A percentile compares a stretch with the other conserved stretches of the same genome.
These are phyloP conservation scores for Debaryomycetaceae sp. DNA, from an alignment of 1,139 yeast species.

Conservation along the genomic window DNA sequence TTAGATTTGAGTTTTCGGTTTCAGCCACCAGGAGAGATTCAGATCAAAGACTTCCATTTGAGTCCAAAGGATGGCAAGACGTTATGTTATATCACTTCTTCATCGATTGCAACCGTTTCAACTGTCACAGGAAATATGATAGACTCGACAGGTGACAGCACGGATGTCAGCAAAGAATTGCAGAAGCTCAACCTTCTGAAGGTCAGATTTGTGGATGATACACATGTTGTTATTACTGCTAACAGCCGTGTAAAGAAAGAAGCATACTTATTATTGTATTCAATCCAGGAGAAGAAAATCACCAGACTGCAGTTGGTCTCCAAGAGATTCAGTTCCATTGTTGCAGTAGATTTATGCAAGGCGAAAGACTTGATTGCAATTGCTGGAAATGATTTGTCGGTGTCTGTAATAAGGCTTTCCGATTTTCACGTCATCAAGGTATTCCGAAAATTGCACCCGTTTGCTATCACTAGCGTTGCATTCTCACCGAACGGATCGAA, in stretches of 20 bases:
- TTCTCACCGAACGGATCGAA: slow-evolving; percentile 68
- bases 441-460: slow-evolving; percentile 63
- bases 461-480: slow-evolving; percentile 74
- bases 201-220: slow-evolving; percentile 54
- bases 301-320: slow-evolving; percentile 43
- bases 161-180: slow-evolving; percentile 23
- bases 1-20: slow-evolving; percentile 34
- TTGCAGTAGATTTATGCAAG: slow-evolving; percentile 58
- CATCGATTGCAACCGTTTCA: slow-evolving; percentile 50
- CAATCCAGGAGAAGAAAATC: slow-evolving; percentile 40
- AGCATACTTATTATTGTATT: slow-evolving; percentile 40
- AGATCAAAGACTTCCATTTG: slow-evolving; percentile 27
- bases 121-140: slow-evolving; percentile 42
- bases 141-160: slow-evolving; percentile 24
- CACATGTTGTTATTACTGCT: slow-evolving; percentile 56
- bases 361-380: slow-evolving; percentile 55
- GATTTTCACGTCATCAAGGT: slow-evolving; percentile 49
- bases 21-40: slow-evolving; percentile 14
- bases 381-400: slow-evolving; percentile 74
- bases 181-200: slow-evolving; percentile 47
- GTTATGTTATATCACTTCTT: slow-evolving; percentile 55
- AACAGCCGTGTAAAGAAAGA: slow-evolving; percentile 42
- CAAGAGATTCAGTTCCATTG: slow-evolving; percentile 58
- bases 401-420: slow-evolving; percentile 50
- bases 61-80: slow-evolving; percentile 48